Conservation (phyloP, 345 rosid species). For the Euphorbia tirucalli region DNA sequence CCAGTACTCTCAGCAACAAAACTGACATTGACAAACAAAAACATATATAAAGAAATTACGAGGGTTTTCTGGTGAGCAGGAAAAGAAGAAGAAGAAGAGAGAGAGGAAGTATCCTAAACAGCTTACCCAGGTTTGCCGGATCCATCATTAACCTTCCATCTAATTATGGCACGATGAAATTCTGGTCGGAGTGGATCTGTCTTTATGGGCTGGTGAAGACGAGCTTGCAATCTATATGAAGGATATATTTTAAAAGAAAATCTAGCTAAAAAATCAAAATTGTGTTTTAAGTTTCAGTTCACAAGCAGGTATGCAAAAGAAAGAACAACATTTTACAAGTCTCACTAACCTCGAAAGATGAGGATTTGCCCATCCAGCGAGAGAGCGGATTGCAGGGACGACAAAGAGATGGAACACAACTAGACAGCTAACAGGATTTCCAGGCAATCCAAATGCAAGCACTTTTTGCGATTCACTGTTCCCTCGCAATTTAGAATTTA, state of each 20-base stretch:
- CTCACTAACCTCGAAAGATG: constrained; percentile 61
- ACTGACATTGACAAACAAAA: constrained; percentile 37
- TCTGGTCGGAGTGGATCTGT: constrained; percentile 60
- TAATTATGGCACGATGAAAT: constrained; percentile 71
- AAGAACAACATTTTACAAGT: constrained; percentile 16
- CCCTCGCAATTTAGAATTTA: constrained; percentile 38
- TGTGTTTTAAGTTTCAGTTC: constrained; percentile 6
- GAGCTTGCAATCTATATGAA: constrained; percentile 59
- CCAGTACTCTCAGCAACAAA: constrained; percentile 96
- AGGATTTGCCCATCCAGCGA: constrained; percentile 87
- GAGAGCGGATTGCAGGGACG: constrained; percentile 67
- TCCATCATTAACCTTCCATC: constrained; percentile 81
- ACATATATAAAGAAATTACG: background rate
- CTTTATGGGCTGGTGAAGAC: constrained; percentile 64
- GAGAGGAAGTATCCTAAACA: constrained; percentile 7
- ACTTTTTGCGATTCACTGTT: constrained; percentile 40
- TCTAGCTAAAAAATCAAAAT: background rate
- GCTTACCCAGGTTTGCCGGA: constrained; percentile 83
- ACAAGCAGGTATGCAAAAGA: constrained; percentile 1
- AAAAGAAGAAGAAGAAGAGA: background rate
- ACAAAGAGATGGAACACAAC: constrained; percentile 91
- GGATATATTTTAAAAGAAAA: constrained; percentile 4
- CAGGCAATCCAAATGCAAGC: constrained; percentile 95
- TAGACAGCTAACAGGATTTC: constrained; percentile 94
- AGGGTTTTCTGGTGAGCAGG: background rate